Evolutionary conservation across 768 basidiomycete genomes (phyloP).

Genomic region (Russula ochroleuca): DNA sequence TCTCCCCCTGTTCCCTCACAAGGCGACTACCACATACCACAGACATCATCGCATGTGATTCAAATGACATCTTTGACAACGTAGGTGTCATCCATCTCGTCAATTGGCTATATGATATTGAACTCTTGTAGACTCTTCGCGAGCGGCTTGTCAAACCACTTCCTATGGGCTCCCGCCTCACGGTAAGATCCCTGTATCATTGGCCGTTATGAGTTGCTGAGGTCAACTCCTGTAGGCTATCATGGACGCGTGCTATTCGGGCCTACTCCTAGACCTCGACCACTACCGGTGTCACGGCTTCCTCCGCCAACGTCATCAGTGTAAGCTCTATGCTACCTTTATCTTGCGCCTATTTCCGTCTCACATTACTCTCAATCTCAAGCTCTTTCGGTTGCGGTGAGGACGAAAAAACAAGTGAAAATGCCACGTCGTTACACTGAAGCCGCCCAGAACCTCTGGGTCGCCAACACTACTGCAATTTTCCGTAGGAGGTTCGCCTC

Average conservation of each 20-base stretch:
- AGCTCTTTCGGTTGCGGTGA: neutral
- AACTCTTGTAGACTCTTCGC: conserved; percentile 20
- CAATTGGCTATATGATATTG: neutral
- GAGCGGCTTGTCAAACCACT: conserved; percentile 25
- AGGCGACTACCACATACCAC: neutral
- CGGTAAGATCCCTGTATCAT: conserved; percentile 3
- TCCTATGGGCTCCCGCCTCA: conserved; percentile 22
- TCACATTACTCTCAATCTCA: neutral
- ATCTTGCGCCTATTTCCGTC: neutral
- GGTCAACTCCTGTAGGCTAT: conserved; percentile 22
- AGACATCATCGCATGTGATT: conserved; percentile 20
- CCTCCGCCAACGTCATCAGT: neutral
- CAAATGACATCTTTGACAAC: conserved; percentile 20
- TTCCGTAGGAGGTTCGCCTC: neutral
- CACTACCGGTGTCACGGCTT: conserved; percentile 24
- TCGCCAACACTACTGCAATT: neutral
- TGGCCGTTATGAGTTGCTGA: no score
- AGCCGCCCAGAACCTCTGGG: neutral
- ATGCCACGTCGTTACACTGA: conserved; percentile 9
- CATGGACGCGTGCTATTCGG: conserved; percentile 29
- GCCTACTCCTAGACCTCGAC: conserved; percentile 26
- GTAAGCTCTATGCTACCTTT: neutral
- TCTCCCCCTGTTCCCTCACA: neutral
- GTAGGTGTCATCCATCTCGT: conserved; percentile 10
- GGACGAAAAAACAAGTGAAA: neutral